Percentiles rank a stretch among this genome's conserved stretches.
Conservation (phyloP, 306 rosid species). For the Cicer judaicum region DNA sequence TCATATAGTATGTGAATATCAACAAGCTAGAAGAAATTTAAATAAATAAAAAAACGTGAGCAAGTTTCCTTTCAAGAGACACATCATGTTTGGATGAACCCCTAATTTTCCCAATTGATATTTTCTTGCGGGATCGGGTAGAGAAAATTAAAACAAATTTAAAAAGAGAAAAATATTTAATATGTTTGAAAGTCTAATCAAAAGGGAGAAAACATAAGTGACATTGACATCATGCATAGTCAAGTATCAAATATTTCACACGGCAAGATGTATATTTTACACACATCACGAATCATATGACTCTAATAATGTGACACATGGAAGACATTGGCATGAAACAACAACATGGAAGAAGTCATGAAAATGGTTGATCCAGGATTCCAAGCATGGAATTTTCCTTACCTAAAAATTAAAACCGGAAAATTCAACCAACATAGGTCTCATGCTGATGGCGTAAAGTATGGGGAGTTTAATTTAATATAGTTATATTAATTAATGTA, state of each 20-base stretch:
- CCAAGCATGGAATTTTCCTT: constrained; percentile 14
- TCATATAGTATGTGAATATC: background rate
- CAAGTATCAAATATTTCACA: constrained; percentile 46
- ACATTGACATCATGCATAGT: constrained; percentile 51
- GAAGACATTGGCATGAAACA: constrained; percentile 29
- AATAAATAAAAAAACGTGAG: constrained; percentile 30
- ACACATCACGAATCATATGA: constrained; percentile 24
- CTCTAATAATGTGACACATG: constrained; percentile 39
- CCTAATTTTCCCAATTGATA: background rate
- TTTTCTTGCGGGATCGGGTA: constrained; percentile 47
- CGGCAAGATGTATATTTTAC: constrained; percentile 45
- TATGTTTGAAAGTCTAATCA: constrained; percentile 54
- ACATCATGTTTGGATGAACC: background rate
- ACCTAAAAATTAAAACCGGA: background rate
- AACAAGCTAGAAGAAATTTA: background rate
- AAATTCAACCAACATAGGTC: constrained; percentile 46
- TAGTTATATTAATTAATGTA: constrained; percentile 25
- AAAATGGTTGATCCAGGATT: constrained; percentile 24
- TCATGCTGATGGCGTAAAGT: constrained; percentile 53
- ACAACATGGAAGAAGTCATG: constrained; percentile 3
- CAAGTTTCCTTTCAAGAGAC: constrained; percentile 41
- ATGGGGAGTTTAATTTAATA: constrained; percentile 48
- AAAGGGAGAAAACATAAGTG: constrained; percentile 41
- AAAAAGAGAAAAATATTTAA: background rate
- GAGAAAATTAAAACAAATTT: background rate